Evolutionary conservation across 176 grass and related monocot species (phyloP).

Genomic region (Oryza meridionalis): DNA sequence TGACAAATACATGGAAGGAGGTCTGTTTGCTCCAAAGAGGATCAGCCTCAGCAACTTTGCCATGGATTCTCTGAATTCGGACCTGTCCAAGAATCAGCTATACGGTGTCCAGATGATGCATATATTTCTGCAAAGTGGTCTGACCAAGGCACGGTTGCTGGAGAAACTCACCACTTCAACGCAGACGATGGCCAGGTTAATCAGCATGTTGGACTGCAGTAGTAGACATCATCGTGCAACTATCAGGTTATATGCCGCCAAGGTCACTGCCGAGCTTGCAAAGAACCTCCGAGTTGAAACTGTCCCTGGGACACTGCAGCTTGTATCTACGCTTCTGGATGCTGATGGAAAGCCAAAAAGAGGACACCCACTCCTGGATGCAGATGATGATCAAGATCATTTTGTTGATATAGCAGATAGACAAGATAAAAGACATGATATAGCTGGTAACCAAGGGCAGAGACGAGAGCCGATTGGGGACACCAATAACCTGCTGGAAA

Average conservation of each 20-base stretch:
- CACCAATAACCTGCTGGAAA: no score
- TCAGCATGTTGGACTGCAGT: slow-evolving; percentile 4
- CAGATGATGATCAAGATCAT: slow-evolving; percentile 1
- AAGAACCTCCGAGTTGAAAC: neutral
- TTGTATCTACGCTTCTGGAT: neutral
- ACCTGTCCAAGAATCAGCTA: neutral
- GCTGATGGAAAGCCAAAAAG: neutral
- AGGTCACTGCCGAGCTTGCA: slow-evolving; percentile 5
- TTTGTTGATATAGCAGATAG: neutral
- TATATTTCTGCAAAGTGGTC: neutral
- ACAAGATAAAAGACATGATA: neutral
- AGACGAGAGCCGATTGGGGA: neutral
- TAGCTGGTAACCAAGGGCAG: neutral
- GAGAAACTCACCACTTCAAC: neutral
- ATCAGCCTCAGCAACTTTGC: slow-evolving; percentile 9
- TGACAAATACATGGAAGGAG: neutral
- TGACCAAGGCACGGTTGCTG: neutral
- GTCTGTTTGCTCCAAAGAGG: neutral
- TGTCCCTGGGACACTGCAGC: neutral
- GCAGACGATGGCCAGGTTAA: neutral
- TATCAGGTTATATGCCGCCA: slow-evolving; percentile 6
- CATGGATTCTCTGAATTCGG: neutral
- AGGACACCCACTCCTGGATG: neutral
- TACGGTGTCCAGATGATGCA: neutral
- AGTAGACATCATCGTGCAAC: neutral